A percentile compares a stretch with the other conserved stretches of the same genome.
Conservation (phyloP, 257 asterid genomes). For the Solanum bukasovii region DNA sequence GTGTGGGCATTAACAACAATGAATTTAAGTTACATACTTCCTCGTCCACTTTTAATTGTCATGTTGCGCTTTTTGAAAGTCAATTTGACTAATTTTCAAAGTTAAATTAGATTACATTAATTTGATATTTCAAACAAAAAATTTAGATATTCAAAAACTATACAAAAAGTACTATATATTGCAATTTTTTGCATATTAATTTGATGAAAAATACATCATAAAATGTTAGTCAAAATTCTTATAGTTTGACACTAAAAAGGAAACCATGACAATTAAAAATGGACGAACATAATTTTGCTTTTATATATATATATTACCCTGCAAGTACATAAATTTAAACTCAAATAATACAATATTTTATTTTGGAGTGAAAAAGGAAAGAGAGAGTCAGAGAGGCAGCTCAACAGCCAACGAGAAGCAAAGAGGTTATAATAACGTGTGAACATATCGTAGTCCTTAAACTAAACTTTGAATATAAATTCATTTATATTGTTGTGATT, state of each 20-base stretch:
- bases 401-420: constrained; percentile 25
- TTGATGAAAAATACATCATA: no score
- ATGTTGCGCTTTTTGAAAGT: background rate
- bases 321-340: background rate
- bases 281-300: no score
- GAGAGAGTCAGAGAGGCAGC: constrained; percentile 35
- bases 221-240: no score
- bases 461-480: constrained; percentile 21
- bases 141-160: no score
- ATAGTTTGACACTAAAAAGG: no score
- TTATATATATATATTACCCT: background rate
- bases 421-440: constrained; percentile 9
- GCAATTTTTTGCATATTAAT: no score
- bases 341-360: background rate
- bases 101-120: no score
- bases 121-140: no score
- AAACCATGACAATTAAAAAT: no score
- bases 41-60: no score
- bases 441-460: constrained; percentile 18
- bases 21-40: background rate
- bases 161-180: no score
- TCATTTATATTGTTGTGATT: background rate
- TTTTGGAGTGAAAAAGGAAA: background rate
- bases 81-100: no score
- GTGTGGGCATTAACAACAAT: background rate